Percentiles rank a stretch among this genome's conserved stretches.
Conservation (phyloP, 75 land plant genomes). For the Picea sitchensis region DNA sequence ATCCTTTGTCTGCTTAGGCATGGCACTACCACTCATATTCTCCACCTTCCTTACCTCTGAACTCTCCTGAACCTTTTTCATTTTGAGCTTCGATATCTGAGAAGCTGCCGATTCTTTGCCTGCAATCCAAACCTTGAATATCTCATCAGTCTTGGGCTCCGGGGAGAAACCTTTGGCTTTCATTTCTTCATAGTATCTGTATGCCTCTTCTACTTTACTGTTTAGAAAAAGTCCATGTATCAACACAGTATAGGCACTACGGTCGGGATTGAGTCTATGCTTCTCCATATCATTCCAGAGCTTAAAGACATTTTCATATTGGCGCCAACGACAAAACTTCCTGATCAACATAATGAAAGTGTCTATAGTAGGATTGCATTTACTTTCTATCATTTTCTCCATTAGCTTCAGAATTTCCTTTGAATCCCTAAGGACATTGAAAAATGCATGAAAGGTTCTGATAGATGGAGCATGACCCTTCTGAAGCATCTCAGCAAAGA, state of each 20-base stretch:
- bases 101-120: constrained; percentile 6
- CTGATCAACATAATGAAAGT: constrained; percentile 67
- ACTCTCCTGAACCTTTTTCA: neutral
- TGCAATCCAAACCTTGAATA: constrained; percentile 38
- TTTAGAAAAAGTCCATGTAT: constrained; percentile 63
- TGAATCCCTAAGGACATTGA: constrained; percentile 40
- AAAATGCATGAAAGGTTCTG: constrained; percentile 47
- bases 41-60: no score
- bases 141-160: constrained; percentile 45
- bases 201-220: constrained; percentile 49
- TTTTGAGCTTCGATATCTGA: neutral
- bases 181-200: constrained; percentile 51
- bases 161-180: constrained; percentile 35
- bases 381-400: constrained; percentile 60
- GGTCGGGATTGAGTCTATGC: constrained; percentile 35
- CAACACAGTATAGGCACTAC: constrained; percentile 48
- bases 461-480: constrained; percentile 39
- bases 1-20: no score
- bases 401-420: constrained; percentile 67
- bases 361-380: constrained; percentile 47
- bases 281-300: constrained; percentile 49
- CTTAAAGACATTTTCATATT: constrained; percentile 34
- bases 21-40: no score
- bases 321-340: constrained; percentile 46
- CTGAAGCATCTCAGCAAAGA: constrained; percentile 42